phyloP scores from a whole-genome alignment of 2,329 filamentous ascomycete species.

The Beauveria scarabaeidicola region DNA sequence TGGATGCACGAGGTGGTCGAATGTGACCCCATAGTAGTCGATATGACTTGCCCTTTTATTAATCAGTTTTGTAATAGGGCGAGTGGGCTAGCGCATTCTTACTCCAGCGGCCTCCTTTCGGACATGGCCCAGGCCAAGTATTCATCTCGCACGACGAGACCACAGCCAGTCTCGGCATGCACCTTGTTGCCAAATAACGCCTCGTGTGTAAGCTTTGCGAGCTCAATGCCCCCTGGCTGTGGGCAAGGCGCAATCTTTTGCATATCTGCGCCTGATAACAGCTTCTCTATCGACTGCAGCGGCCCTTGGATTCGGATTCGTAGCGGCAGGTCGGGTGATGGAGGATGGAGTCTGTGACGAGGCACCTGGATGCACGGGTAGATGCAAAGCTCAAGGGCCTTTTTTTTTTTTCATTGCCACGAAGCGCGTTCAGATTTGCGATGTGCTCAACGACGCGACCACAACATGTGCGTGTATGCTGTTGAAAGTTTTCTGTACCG shows the following conservation, averaged over 20 bases:
- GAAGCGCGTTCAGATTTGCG: too few relatives aligned
- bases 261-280: neutral
- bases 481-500: too few relatives aligned
- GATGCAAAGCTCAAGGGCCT: neutral
- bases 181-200: neutral
- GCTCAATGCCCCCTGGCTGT: neutral
- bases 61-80: neutral
- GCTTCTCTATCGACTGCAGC: neutral
- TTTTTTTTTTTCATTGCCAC: too few relatives aligned
- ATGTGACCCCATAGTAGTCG: conserved; percentile 33
- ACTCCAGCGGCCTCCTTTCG: neutral
- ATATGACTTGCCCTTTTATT: neutral
- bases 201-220: neutral
- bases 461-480: too few relatives aligned
- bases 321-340: neutral
- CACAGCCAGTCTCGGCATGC: neutral
- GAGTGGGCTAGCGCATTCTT: neutral
- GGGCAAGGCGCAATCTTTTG: neutral
- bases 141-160: neutral
- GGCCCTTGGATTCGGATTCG: neutral
- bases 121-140: neutral
- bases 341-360: neutral
- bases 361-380: neutral
- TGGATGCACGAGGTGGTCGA: conserved; percentile 29
- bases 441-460: too few relatives aligned